Base-by-base conservation (phyloP, 73 alveolate genomes). In the Uronychia setigera region DNA sequence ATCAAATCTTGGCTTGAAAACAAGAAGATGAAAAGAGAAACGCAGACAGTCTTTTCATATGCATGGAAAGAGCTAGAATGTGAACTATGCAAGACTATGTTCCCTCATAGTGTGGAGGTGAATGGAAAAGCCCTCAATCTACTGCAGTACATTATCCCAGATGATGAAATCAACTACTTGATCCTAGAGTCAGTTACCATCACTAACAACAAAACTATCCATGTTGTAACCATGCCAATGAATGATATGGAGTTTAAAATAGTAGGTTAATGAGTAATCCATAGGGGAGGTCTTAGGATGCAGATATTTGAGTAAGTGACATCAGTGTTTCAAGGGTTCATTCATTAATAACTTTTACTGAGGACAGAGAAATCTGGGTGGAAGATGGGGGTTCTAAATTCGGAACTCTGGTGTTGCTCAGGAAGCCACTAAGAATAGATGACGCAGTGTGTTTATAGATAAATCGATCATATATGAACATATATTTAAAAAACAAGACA, bases 1-100 rank as follows among this genome's bases (percentile, higher is more conserved):
- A 76, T 95, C 75, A 93, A 91, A 58, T 81, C 88, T 34, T 93
- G 94, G 93, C 89, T 78, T 5, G 76, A 35, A 29, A 27, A 27
- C 33, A 78, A 81, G 77, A 80, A 35, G 33, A 76, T 83, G 46
- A 80, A 76, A 14, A 93, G 85, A 82, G 82, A 74, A 46, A 46
- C 67, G n/a, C 67, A 5, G n/a, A 46, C 67, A 11, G 67, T 46
- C 27, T 28, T 76, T 5, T 86, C 94, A 33, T 89, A 78, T 34
- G 79, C 84, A 33, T 94, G 98, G 96, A 96, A 97, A 90, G 82
- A 82, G 76, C 92, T 97, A 25, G 99, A 96, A 84, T 97, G 99
- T 82, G 99, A 97, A 88, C 95, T 97, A 34, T 97, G 99, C 84
- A 96, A 97, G 88, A 79, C 92, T 28, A 91, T 95, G 76, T 94